Evolutionary conservation across 139 green algal species (phyloP).

Genomic region (Tetradesmus lagerheimii): DNA sequence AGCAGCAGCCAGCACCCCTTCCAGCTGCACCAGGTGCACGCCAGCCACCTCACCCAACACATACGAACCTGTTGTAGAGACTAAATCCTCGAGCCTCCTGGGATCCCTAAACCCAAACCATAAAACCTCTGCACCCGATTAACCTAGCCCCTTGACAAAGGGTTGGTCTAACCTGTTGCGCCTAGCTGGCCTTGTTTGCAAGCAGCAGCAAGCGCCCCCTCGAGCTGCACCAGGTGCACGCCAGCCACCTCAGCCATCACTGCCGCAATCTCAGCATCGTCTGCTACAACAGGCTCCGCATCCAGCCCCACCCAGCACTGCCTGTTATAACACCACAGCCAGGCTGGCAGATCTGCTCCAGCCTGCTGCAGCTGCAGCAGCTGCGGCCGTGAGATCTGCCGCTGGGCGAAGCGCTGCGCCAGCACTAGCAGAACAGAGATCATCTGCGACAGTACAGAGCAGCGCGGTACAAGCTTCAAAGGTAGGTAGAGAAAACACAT

Average conservation of each 20-base stretch:
- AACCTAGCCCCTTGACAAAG: too few relatives aligned
- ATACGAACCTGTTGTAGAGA: too few relatives aligned
- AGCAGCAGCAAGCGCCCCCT: background rate
- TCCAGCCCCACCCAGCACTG: slow-evolving; percentile 21
- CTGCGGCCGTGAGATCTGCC: background rate
- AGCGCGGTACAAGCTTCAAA: background rate
- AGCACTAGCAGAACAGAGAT: slow-evolving; percentile 7
- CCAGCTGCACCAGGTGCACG: slow-evolving; percentile 4
- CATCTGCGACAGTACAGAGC: background rate
- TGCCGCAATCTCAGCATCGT: slow-evolving; percentile 12
- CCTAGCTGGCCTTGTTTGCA: too few relatives aligned
- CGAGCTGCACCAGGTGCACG: background rate
- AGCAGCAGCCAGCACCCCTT: background rate
- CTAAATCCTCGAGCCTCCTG: too few relatives aligned
- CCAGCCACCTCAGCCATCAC: background rate
- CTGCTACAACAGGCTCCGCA: slow-evolving; percentile 5
- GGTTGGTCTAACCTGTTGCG: too few relatives aligned
- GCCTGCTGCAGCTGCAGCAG: slow-evolving; percentile 23
- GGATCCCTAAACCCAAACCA: too few relatives aligned
- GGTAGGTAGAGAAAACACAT: background rate
- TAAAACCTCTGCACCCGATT: too few relatives aligned
- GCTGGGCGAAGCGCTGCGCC: background rate
- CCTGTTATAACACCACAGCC: slow-evolving; percentile 28
- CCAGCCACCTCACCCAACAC: background rate
- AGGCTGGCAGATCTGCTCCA: background rate